A percentile compares a stretch with the other conserved stretches of the same genome.
These are phyloP conservation scores for Tricladium varicosporioides DNA, from an alignment of 2,329 filamentous ascomycete genomes.

Conservation along the genomic window DNA sequence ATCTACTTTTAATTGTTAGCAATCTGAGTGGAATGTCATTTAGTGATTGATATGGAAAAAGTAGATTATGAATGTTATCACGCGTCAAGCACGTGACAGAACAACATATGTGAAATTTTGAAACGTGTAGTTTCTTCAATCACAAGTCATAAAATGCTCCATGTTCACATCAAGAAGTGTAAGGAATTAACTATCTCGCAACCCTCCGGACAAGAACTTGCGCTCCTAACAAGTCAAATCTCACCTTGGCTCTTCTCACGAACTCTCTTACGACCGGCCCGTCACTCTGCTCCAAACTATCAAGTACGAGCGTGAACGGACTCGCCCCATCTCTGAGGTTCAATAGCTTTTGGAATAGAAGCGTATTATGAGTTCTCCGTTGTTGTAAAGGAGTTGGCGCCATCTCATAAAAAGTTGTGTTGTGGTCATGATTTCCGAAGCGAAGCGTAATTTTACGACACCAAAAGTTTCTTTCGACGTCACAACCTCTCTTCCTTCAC, in stretches of 20 bases:
- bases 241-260: constrained; percentile 67
- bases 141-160: too few species aligned
- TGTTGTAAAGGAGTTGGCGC: constrained; percentile 59
- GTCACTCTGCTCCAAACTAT: constrained; percentile 80
- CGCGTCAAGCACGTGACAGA: too few species aligned
- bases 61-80: not conserved
- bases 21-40: not conserved
- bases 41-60: not conserved
- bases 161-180: too few species aligned
- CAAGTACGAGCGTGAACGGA: constrained; percentile 82
- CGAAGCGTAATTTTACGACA: not conserved
- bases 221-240: not conserved
- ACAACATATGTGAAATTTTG: too few species aligned
- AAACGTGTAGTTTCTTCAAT: too few species aligned
- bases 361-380: constrained; percentile 77
- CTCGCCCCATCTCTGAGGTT: constrained; percentile 76
- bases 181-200: too few species aligned
- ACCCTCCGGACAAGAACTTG: too few species aligned
- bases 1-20: constrained; percentile 40
- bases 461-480: too few species aligned
- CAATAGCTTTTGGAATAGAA: constrained; percentile 79
- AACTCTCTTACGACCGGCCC: constrained; percentile 71
- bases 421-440: not conserved
- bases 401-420: constrained; percentile 41
- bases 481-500: too few species aligned